Conservation (phyloP, 495 filamentous ascomycete genomes). For the Arthonia radiata region DNA sequence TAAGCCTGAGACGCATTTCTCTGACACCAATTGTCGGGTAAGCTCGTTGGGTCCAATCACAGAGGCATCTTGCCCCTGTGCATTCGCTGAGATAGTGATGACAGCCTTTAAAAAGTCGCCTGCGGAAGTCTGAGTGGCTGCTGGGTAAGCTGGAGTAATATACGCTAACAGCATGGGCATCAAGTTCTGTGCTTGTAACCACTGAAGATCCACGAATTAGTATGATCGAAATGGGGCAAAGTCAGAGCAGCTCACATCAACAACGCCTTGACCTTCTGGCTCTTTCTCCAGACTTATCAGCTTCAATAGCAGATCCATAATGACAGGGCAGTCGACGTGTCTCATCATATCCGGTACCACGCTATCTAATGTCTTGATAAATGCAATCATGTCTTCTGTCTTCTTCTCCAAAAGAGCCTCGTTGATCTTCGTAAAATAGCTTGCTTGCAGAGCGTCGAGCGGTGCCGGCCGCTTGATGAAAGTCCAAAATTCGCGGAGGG, state of each 20-base stretch:
- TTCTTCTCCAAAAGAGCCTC: constrained; percentile 91
- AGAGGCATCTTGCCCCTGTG: constrained; percentile 87
- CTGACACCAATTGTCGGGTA: constrained; percentile 86
- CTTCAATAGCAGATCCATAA: constrained; percentile 94
- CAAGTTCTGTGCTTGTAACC: constrained; percentile 78
- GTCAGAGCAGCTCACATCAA: constrained; percentile 42
- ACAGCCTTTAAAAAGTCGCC: constrained; percentile 98
- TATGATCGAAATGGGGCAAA: constrained; percentile 6
- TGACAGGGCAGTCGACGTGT: constrained; percentile 92
- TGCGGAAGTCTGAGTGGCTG: constrained; percentile 82
- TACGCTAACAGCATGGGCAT: constrained; percentile 75
- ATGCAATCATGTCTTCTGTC: constrained; percentile 81
- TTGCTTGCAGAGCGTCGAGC: constrained; percentile 75
- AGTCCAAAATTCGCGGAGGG: constrained; percentile 68
- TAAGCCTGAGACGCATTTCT: constrained; percentile 53
- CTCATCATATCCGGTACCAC: constrained; percentile 66
- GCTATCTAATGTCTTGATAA: constrained; percentile 59
- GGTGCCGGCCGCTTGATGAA: constrained; percentile 60
- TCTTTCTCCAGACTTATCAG: constrained; percentile 92
- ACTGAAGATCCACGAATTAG: constrained; percentile 26
- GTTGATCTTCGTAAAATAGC: constrained; percentile 97
- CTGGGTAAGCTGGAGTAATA: constrained; percentile 53
- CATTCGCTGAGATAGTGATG: constrained; percentile 96
- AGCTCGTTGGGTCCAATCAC: constrained; percentile 96
- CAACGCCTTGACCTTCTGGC: constrained; percentile 75